Percentiles rank a stretch among this genome's conserved stretches.
These are phyloP conservation scores for Exophiala phaeomuriformis DNA, from an alignment of 2,329 filamentous ascomycete genomes.

Conservation along the genomic window DNA sequence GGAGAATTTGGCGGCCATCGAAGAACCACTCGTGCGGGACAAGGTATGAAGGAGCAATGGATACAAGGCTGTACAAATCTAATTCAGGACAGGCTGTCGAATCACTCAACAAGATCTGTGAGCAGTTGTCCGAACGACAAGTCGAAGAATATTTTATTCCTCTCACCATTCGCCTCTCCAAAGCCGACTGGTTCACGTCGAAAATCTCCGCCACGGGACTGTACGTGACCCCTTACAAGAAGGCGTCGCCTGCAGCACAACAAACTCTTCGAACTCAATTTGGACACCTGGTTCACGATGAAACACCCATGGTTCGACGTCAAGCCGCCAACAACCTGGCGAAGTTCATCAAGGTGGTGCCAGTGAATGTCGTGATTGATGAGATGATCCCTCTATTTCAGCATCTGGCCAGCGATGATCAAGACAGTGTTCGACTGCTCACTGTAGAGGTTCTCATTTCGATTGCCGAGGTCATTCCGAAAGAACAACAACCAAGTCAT, in stretches of 20 bases:
- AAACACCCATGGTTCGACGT: conserved; percentile 97
- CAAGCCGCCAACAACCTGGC: conserved; percentile 93
- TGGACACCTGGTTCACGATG: conserved; percentile 86
- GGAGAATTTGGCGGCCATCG: conserved; percentile 96
- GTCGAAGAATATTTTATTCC: conserved; percentile 97
- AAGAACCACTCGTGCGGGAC: conserved; percentile 94
- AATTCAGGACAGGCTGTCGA: conserved; percentile 68
- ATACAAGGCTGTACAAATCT: conserved; percentile 7
- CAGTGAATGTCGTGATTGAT: conserved; percentile 80
- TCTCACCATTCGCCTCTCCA: conserved; percentile 87
- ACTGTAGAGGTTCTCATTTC: conserved; percentile 95
- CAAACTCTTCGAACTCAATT: conserved; percentile 90
- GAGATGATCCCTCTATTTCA: conserved; percentile 99
- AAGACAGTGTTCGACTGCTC: conserved; percentile 91
- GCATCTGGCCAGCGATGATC: conserved; percentile 90
- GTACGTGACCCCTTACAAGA: conserved; percentile 87
- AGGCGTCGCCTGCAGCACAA: conserved; percentile 79
- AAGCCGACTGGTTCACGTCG: conserved; percentile 99
- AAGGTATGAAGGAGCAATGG: conserved; percentile 58
- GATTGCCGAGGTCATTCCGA: conserved; percentile 93
- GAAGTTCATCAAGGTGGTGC: conserved; percentile 97
- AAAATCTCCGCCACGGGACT: conserved; percentile 97
- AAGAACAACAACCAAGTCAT: conserved; percentile 95
- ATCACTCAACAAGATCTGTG: conserved; percentile 98
- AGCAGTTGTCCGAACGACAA: conserved; percentile 80